phyloP scores from a whole-genome alignment of 129 eudicot genomes.

The Flaveria bidentis region DNA sequence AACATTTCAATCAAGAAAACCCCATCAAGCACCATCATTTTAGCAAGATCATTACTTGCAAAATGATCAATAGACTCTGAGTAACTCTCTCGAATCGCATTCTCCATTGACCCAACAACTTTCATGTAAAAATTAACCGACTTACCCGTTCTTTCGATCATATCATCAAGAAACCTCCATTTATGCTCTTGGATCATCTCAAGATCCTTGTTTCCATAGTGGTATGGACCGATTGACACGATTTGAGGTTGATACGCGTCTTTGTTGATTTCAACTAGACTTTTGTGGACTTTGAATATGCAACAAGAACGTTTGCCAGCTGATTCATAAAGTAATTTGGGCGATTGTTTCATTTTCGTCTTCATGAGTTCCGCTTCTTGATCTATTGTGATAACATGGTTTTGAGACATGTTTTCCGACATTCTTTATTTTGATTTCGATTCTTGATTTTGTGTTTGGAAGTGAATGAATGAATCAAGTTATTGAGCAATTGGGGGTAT shows the following conservation, averaged over 20 bases:
- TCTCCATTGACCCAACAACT: slow-evolving; percentile 12
- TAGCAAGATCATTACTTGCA: slow-evolving; percentile 33
- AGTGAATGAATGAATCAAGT: background rate
- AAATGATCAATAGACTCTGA: slow-evolving; percentile 35
- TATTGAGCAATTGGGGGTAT: background rate
- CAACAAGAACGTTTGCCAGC: slow-evolving; percentile 37
- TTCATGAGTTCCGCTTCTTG: slow-evolving; percentile 24
- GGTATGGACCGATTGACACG: slow-evolving; percentile 44
- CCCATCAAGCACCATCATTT: slow-evolving; percentile 49
- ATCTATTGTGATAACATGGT: slow-evolving; percentile 32
- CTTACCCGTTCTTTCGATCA: slow-evolving; percentile 21
- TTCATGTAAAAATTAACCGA: slow-evolving; percentile 17
- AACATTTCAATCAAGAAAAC: slow-evolving; percentile 38
- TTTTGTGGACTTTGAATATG: slow-evolving; percentile 43
- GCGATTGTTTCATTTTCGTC: slow-evolving; percentile 20
- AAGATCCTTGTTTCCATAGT: slow-evolving; percentile 34
- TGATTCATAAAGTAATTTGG: slow-evolving; percentile 33
- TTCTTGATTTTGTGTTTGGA: slow-evolving; percentile 21
- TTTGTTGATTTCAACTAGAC: slow-evolving; percentile 32
- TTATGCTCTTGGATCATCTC: slow-evolving; percentile 44
- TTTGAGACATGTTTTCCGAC: slow-evolving; percentile 11
- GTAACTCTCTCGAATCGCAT: slow-evolving; percentile 29
- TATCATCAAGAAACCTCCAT: slow-evolving; percentile 37
- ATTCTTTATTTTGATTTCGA: background rate
- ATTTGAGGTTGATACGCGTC: slow-evolving; percentile 43